Evolutionary conservation across 1,284 basidiomycete species (phyloP).

Genomic region (Microbotryomycetes sp.): DNA sequence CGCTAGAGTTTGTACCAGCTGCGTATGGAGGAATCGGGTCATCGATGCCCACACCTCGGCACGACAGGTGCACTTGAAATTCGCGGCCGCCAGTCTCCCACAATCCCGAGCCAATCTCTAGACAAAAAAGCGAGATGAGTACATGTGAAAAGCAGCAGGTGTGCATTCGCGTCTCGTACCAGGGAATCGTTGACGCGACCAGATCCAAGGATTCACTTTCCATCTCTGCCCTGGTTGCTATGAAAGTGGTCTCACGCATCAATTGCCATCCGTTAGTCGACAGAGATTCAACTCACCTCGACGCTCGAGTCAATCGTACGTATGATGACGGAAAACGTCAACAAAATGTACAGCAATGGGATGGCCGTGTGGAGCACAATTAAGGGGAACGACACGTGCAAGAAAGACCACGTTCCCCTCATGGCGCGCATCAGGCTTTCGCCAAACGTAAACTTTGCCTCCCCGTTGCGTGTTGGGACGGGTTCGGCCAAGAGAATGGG

Average conservation of each 20-base stretch:
- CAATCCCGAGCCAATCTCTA: neutral
- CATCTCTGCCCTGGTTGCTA: slow-evolving; percentile 17
- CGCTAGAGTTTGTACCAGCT: neutral
- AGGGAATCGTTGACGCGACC: slow-evolving; percentile 20
- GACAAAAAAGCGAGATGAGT: too few species aligned
- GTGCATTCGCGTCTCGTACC: too few species aligned
- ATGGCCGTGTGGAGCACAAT: slow-evolving; percentile 23
- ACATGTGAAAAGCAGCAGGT: too few species aligned
- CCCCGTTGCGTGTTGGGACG: slow-evolving; percentile 11
- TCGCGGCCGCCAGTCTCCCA: slow-evolving; percentile 10
- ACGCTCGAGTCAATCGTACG: slow-evolving; percentile 20
- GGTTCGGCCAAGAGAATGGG: slow-evolving; percentile 20
- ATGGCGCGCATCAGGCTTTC: slow-evolving; percentile 8
- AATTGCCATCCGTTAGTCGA: neutral
- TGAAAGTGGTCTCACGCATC: neutral
- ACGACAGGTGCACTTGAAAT: slow-evolving; percentile 26
- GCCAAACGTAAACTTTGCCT: slow-evolving; percentile 1
- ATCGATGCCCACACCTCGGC: slow-evolving; percentile 26
- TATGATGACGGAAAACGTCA: slow-evolving; percentile 18
- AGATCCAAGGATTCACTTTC: slow-evolving; percentile 24
- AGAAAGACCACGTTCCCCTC: slow-evolving; percentile 1
- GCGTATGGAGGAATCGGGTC: slow-evolving; percentile 12
- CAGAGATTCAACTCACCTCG: slow-evolving; percentile 5
- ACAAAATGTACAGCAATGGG: slow-evolving; percentile 2
- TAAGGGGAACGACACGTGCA: slow-evolving; percentile 24